Conservation (phyloP, 768 basidiomycete species). For the Mycena rebaudengoi region DNA sequence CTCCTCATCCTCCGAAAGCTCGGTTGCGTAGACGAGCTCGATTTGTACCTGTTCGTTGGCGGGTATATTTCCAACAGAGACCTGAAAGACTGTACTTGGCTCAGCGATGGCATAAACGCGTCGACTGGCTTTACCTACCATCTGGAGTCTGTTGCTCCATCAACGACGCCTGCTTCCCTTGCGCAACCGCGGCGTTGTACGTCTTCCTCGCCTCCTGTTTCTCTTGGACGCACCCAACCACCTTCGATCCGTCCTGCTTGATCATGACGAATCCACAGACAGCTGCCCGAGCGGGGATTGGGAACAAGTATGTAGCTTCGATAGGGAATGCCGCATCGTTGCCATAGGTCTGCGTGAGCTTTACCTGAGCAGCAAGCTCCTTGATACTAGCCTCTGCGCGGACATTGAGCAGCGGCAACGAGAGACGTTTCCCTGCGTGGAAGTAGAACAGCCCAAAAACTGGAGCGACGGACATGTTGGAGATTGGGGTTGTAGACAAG, state of each 20-base stretch:
- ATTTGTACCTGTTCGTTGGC: conserved; percentile 6
- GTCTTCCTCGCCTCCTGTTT: conserved; percentile 24
- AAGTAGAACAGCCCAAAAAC: conserved; percentile 6
- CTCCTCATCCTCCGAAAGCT: conserved; percentile 19
- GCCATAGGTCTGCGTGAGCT: conserved; percentile 10
- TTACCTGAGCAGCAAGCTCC: conserved; percentile 16
- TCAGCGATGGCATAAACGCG: too few species aligned
- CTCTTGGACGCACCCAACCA: conserved; percentile 24
- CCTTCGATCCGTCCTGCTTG: conserved; percentile 22
- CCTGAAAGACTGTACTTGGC: conserved; percentile 25
- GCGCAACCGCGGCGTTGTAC: conserved; percentile 17
- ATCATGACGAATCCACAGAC: conserved; percentile 23
- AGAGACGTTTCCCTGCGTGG: neutral
- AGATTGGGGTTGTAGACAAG: too few species aligned
- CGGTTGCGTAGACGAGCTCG: conserved; percentile 18
- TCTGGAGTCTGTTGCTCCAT: conserved; percentile 24
- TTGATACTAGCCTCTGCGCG: conserved; percentile 8
- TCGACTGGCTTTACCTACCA: too few species aligned
- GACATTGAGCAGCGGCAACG: conserved; percentile 13
- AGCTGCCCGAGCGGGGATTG: conserved; percentile 24
- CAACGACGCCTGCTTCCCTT: conserved; percentile 21
- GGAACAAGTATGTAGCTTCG: conserved; percentile 25
- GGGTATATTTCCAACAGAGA: conserved; percentile 18
- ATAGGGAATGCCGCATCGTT: conserved; percentile 14
- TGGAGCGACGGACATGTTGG: neutral